phyloP scores from a whole-genome alignment of 1,284 basidiomycete species.

The Apiotrichum sp. region DNA sequence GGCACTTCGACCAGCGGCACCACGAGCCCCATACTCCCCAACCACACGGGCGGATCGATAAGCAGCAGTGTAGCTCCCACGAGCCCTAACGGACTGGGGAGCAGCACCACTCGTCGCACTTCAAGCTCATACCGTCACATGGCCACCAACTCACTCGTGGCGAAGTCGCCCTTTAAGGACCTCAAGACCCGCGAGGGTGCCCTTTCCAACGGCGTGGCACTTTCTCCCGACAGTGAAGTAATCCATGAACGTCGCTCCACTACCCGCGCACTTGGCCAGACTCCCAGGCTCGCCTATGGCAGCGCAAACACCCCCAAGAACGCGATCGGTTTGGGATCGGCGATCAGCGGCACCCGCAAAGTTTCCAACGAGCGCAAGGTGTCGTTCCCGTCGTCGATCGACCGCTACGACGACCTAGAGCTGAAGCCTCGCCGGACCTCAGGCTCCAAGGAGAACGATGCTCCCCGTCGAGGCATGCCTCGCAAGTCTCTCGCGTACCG shows the following conservation, averaged over 20 bases:
- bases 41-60: slow-evolving; percentile 16
- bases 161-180: slow-evolving; percentile 79
- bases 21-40: slow-evolving; percentile 18
- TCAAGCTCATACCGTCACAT: slow-evolving; percentile 78
- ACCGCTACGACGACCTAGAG: slow-evolving; percentile 19
- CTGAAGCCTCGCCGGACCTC: slow-evolving; percentile 8
- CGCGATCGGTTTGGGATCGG: slow-evolving; percentile 36
- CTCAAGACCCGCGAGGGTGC: slow-evolving; percentile 24
- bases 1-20: background rate
- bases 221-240: slow-evolving; percentile 16
- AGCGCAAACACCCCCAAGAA: slow-evolving; percentile 31
- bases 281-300: slow-evolving; percentile 28
- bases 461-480: background rate
- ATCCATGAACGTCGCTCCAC: slow-evolving; percentile 35
- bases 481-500: slow-evolving; percentile 69
- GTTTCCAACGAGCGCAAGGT: slow-evolving; percentile 33
- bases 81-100: background rate
- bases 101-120: slow-evolving; percentile 53
- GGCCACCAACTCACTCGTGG: slow-evolving; percentile 71
- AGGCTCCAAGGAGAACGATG: background rate
- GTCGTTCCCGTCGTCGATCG: slow-evolving; percentile 19
- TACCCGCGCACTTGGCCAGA: slow-evolving; percentile 28
- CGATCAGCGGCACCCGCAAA: slow-evolving; percentile 29
- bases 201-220: slow-evolving; percentile 24
- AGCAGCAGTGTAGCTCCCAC: background rate